Conservation (phyloP, 805 yeast genomes). For the Teunomyces barrocoloradensis region DNA sequence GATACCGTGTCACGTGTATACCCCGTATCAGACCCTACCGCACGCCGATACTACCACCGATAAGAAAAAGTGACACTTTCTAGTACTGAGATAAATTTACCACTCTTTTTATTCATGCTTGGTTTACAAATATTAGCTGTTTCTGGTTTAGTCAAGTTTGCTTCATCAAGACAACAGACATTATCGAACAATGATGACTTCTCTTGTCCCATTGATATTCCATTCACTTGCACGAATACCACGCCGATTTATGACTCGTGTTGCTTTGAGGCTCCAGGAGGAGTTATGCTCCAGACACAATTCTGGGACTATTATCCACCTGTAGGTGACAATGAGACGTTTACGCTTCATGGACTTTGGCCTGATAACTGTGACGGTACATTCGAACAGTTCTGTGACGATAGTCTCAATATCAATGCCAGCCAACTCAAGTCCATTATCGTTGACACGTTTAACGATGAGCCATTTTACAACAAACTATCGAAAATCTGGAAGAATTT, state of each 20-base stretch:
- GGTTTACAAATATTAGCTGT: background rate
- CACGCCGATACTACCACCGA: background rate
- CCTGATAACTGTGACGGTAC: constrained; percentile 85
- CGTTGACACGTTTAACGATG: constrained; percentile 40
- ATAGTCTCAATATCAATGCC: constrained; percentile 32
- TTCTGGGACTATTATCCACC: constrained; percentile 87
- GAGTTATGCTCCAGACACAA: constrained; percentile 79
- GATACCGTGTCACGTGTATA: no score
- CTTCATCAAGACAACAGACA: background rate
- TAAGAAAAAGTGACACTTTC: background rate
- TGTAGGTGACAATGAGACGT: constrained; percentile 65
- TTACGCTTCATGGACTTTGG: constrained; percentile 87
- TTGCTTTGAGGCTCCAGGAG: constrained; percentile 87
- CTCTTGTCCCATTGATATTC: constrained; percentile 55
- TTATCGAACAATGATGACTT: constrained; percentile 2
- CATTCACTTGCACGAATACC: constrained; percentile 58
- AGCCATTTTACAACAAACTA: constrained; percentile 58
- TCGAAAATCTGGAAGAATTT: constrained; percentile 67
- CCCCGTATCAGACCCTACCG: no score
- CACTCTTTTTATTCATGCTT: background rate
- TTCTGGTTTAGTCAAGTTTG: background rate
- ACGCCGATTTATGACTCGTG: constrained; percentile 45
- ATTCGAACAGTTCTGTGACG: constrained; percentile 76
- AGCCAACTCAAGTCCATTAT: constrained; percentile 38
- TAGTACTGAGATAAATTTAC: background rate